Evolutionary conservation across 768 basidiomycete genomes (phyloP), one percentile per base, ranked within the genome.

Genomic region (Leucocoprinus sp.): DNA sequence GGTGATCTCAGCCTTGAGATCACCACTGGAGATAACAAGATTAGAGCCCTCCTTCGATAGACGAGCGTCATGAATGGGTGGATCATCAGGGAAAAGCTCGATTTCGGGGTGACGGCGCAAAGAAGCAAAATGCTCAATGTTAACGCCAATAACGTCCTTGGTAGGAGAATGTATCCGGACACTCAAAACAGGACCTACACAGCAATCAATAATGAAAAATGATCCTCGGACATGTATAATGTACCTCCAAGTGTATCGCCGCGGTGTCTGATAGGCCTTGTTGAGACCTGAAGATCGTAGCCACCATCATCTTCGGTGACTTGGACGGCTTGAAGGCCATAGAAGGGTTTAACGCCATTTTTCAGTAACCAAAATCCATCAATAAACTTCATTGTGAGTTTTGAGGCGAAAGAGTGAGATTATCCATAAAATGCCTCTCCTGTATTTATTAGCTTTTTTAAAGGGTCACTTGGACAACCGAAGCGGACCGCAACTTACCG

Each of bases 361-460:
- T 78, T 78, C 52, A 78, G 60, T 18, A 82, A 69, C 81, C 80
- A 84, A 55, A 84, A 79, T 17, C 82, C 81, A 63, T 84, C 82
- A 67, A 76, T 82, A 66, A 82, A 81, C 56, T 75, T 80, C 81
- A 83, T 85, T 42, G 34, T 45, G 42, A 11, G 7, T 3, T 18
- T 18, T 14, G 17, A 9, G 15, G 8, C 4, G n/a, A 12, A 26
- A 14, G 28, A 15, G 26, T 11, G 8, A 9, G 15, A 14, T 37
- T 22, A 35, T 37, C 18, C 28, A 33, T 28, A 28, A 18, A 33
- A 35, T 35, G 14, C 42, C 18, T 7, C 9, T 7, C 14, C 17
- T 27, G 33, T 24, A 36, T 45, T 43, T 50, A 50, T 47, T n/a
- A n/a, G 49, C 43, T n/a, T 15, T 18, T 26, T 33, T 7, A 18